phyloP scores from a whole-genome alignment of 139 green algal species.

The Desmodesmus armatus region DNA sequence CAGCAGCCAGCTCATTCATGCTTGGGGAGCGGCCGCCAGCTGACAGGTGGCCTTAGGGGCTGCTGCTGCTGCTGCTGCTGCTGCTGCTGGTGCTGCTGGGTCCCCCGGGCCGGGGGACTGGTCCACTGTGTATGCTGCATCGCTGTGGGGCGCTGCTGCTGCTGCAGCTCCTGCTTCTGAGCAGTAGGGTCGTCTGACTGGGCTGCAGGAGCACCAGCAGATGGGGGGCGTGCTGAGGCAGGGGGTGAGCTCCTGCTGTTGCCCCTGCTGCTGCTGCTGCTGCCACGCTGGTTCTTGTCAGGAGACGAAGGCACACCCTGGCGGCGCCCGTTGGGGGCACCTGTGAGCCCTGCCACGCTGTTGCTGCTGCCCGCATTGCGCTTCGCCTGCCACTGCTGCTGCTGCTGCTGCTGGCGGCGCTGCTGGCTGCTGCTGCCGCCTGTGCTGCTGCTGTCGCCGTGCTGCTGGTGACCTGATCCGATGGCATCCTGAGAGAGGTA shows the following conservation, averaged over 20 bases:
- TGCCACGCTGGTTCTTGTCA: background rate
- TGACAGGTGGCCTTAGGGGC: background rate
- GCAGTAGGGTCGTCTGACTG: too few relatives aligned
- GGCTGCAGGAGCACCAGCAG: background rate
- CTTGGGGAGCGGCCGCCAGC: background rate
- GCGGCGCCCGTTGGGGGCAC: background rate
- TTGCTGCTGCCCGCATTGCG: conserved; percentile 24
- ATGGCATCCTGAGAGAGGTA: conserved; percentile 39
- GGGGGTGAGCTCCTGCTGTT: background rate
- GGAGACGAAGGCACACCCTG: too few relatives aligned
- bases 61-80: background rate
- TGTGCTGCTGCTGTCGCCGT: background rate
- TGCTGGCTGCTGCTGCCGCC: background rate
- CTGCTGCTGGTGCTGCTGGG: background rate
- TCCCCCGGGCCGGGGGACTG: background rate
- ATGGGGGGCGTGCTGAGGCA: background rate
- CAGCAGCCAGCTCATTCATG: conserved; percentile 13
- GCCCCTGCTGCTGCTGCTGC: background rate
- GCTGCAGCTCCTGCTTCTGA: too few relatives aligned
- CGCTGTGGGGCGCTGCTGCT: background rate
- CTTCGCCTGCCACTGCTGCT: conserved; percentile 2
- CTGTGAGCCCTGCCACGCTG: background rate
- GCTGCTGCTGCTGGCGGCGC: background rate
- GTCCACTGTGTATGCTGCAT: too few relatives aligned
- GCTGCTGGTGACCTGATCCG: conserved; percentile 1